Base-by-base conservation (phyloP, 202 grass and related monocot genomes). In the Schoenoplectus tabernaemontani region DNA sequence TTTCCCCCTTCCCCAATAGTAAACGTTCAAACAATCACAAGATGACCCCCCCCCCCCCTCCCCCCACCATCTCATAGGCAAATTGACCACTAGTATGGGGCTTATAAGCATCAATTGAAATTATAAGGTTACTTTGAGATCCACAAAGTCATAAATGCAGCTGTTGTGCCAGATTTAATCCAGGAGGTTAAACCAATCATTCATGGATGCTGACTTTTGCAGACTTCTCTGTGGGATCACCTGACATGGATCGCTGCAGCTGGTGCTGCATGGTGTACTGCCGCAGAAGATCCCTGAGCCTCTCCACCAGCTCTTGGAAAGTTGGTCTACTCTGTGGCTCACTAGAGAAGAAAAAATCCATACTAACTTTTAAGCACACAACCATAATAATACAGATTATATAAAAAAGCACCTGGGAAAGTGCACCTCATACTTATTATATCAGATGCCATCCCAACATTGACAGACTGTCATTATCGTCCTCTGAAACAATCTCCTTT, bases 291-390 rank as follows among this genome's bases (percentile, higher is more conserved):
- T 89, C 91, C 24, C 83, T 86, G 20, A 99, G 87, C 76, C 57
- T 93, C 67, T 96, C 91, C 3, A 93, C 28, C 51, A 95, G 88
- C 65, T 96, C 86, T 85, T 93, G 92, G 60, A 99, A 95, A 0
- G 86, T 86, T 10, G 96, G 96, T 3, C 96, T 90, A n/a, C 34
- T 74, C 41, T 93, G 88, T 4, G 90, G 79, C 60, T 99, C 90
- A 4, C 96, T 99, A 87, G 74, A 36, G 58, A 59, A 71, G 36
- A 82, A 42, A 71, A 7, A 82, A 72, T 20, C 56, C 3, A 60
- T 78, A 23, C 20, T 47, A 57, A 46, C 76, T 44, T 77, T 26
- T 5, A 78, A 87, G 6, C 12, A 13, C 28, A 48, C 13, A 12
- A 63, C 60, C 9, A 68, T 11, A 2, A 24, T 22, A 68, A 68